phyloP scores from a whole-genome alignment of 148 eudicot genomes.

The Selenicereus undatus region DNA sequence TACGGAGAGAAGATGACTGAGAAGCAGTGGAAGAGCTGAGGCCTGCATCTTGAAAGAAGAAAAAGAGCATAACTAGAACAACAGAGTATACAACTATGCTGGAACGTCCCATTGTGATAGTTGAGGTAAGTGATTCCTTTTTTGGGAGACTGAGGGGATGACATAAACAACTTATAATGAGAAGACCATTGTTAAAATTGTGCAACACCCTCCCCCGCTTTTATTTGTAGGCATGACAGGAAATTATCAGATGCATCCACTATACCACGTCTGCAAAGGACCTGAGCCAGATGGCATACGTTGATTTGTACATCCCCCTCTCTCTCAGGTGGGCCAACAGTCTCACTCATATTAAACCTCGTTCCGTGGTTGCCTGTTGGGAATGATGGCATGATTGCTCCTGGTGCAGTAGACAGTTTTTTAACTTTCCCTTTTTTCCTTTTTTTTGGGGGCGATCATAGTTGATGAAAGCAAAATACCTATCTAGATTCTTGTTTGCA shows the following conservation, averaged over 20 bases:
- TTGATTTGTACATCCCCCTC: neutral
- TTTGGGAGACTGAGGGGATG: neutral
- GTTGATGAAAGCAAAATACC: neutral
- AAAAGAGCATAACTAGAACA: conserved; percentile 7
- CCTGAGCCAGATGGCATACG: neutral
- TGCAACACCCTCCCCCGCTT: neutral
- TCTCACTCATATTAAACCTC: neutral
- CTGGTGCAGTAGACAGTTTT: neutral
- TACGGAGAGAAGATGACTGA: conserved; percentile 8
- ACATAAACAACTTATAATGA: conserved; percentile 18
- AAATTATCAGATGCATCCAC: conserved; percentile 8
- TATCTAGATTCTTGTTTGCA: neutral
- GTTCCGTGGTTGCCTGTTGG: neutral
- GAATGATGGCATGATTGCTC: neutral
- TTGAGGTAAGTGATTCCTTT: conserved; percentile 6
- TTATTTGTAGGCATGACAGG: too few relatives aligned
- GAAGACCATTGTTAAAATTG: conserved; percentile 1
- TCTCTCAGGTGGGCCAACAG: neutral
- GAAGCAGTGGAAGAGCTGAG: neutral
- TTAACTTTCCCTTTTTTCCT: neutral
- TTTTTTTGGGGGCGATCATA: neutral
- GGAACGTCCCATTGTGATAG: conserved; percentile 27
- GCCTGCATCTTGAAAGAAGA: conserved; percentile 13
- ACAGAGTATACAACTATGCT: conserved; percentile 17
- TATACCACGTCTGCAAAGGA: neutral